Evolutionary conservation across 768 basidiomycete species (phyloP), one percentile per base, ranked within the genome.

Genomic region (Pleurotus citrinopileatus): DNA sequence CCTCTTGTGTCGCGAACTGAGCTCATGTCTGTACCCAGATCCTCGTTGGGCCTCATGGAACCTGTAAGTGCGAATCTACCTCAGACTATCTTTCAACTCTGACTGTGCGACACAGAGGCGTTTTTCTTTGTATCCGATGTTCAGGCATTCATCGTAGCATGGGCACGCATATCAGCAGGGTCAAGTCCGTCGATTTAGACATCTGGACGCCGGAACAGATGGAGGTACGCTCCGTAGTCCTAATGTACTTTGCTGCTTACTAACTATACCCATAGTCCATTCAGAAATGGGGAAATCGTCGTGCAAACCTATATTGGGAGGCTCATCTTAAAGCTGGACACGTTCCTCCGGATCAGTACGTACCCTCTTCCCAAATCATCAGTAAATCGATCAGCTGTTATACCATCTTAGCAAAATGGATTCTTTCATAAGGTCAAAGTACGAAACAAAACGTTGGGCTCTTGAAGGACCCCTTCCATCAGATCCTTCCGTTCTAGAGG

Each of bases 31-130:
- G 7, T 19, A 2, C 38, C 13, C 59, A 97, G 95, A 98, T 77
- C 92, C 96, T 40, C 81, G 96, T 61, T 99, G 96, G 96, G 96
- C 96, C 38, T 94, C 93, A 6, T 97, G 94, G 90, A 98, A 98
- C 68, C 70, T 98, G 90, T 93, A 65, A 59, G 85, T 63, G 15
- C 13, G n/a, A 17, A 25, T 20, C 10, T 29, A 42, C 9, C 7
- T 23, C 65, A 10, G 59, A 23, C 46, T 3, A 1, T 7, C 29
- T 45, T 53, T 8, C 2, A 43, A 3, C 17, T 4, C 34, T 42
- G 13, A 22, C 22, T 13, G 27, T 26, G 40, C 22, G 13, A 12
- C 32, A 25, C 57, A 94, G 92, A 23, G 96, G 96, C 20, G 88
- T 94, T 1, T 97, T 94, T 66, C 77, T 98, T 34, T 99, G 96